phyloP scores from a whole-genome alignment of 78 protist species.

The Pelomyxa schiedti region DNA sequence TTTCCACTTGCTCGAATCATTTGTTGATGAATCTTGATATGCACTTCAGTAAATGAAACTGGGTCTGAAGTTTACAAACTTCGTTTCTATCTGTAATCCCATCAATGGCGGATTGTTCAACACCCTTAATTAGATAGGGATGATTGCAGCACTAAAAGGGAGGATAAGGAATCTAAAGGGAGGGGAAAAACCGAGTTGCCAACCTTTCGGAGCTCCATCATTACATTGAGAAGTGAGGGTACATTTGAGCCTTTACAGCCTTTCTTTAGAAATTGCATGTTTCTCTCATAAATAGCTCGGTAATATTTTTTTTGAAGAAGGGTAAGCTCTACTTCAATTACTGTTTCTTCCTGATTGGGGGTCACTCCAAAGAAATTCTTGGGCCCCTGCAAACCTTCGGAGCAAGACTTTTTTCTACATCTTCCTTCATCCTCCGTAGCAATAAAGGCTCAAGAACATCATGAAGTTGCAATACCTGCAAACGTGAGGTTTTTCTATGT shows the following conservation, averaged over 20 bases:
- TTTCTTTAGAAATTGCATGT: slow-evolving; percentile 25
- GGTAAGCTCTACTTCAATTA: slow-evolving; percentile 52
- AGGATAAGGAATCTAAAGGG: no score
- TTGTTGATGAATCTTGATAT: slow-evolving; percentile 5
- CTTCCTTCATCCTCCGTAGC: slow-evolving; percentile 77
- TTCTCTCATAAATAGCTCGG: slow-evolving; percentile 52
- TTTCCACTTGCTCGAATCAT: slow-evolving; percentile 63
- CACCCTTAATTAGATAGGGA: slow-evolving; percentile 74
- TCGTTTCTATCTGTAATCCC: neutral
- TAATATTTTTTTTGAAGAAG: slow-evolving; percentile 63
- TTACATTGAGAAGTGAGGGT: slow-evolving; percentile 11
- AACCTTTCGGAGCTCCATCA: slow-evolving; percentile 58
- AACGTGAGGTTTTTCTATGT: no score
- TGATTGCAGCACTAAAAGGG: slow-evolving; percentile 92
- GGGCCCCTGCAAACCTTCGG: no score
- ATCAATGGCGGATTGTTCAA: slow-evolving; percentile 46
- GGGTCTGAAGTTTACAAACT: no score
- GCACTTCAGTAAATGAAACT: no score
- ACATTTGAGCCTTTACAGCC: slow-evolving; percentile 6
- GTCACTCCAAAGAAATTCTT: no score
- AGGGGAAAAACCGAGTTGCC: no score
- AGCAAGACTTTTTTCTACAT: slow-evolving; percentile 73
- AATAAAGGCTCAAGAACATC: slow-evolving; percentile 24
- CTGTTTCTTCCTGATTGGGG: slow-evolving; percentile 58
- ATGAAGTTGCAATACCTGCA: slow-evolving; percentile 43